Evolutionary conservation across 208 protist genomes (phyloP).

Genomic region (Porcisia deanei): DNA sequence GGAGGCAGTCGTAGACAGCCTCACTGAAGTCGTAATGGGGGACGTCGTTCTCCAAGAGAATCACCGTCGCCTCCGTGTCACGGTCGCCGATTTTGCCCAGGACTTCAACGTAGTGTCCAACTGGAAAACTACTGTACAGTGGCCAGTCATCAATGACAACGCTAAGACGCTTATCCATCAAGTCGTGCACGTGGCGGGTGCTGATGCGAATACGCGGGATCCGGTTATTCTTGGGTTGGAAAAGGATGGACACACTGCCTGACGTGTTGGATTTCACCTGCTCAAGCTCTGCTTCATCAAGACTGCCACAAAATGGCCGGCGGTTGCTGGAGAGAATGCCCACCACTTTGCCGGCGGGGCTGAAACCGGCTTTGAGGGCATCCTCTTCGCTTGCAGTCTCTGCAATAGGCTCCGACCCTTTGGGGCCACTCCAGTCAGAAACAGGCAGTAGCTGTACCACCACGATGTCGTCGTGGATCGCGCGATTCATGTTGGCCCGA

Average conservation of each 20-base stretch:
- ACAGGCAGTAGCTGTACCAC: slow-evolving; percentile 72
- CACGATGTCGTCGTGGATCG: slow-evolving; percentile 85
- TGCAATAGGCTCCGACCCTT: slow-evolving; percentile 3
- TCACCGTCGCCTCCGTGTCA: slow-evolving; percentile 94
- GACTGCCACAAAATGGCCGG: slow-evolving; percentile 85
- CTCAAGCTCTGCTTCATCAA: slow-evolving; percentile 75
- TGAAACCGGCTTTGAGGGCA: slow-evolving; percentile 63
- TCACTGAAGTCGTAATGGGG: slow-evolving; percentile 92
- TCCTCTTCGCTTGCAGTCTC: slow-evolving; percentile 54
- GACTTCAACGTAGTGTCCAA: slow-evolving; percentile 93
- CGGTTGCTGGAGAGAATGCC: slow-evolving; percentile 70
- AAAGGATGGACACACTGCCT: slow-evolving; percentile 79
- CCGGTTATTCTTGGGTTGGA: slow-evolving; percentile 86
- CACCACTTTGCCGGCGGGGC: slow-evolving; percentile 69
- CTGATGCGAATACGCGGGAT: slow-evolving; percentile 91
- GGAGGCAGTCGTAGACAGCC: slow-evolving; percentile 90
- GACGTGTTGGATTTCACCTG: slow-evolving; percentile 36
- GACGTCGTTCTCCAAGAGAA: slow-evolving; percentile 94
- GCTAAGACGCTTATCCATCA: slow-evolving; percentile 91
- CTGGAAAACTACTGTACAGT: slow-evolving; percentile 86
- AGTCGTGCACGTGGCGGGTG: slow-evolving; percentile 69
- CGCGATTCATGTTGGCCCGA: slow-evolving; percentile 84
- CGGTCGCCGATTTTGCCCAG: slow-evolving; percentile 94
- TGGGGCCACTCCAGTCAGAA: slow-evolving; percentile 42
- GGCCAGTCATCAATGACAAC: slow-evolving; percentile 97